These are phyloP conservation scores for Aspergillus haitiensis DNA, from an alignment of 495 filamentous ascomycete genomes.

Conservation along the genomic window DNA sequence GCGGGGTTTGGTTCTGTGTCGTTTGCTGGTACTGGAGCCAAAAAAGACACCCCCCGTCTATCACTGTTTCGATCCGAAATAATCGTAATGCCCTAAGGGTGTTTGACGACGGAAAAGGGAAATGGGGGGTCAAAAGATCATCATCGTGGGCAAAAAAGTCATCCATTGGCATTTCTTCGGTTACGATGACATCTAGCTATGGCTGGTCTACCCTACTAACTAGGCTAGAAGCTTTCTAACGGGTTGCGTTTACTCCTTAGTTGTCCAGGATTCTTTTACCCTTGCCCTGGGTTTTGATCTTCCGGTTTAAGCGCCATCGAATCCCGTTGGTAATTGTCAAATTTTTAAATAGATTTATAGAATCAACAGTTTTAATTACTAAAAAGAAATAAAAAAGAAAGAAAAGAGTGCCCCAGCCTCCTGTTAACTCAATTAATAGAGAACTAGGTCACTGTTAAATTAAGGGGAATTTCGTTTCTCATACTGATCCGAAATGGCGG, in stretches of 20 bases:
- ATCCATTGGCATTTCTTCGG: not conserved
- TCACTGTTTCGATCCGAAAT: not conserved
- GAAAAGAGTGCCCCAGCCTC: not conserved
- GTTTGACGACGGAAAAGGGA: not conserved
- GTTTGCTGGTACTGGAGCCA: not conserved
- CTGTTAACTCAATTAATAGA: too few relatives aligned
- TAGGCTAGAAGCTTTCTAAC: conserved; percentile 5
- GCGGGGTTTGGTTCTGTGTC: not conserved
- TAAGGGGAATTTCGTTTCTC: too few relatives aligned
- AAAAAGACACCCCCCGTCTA: not conserved
- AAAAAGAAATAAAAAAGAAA: not conserved
- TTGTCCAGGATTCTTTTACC: conserved; percentile 9
- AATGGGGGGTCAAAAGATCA: not conserved
- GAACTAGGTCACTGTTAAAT: too few relatives aligned
- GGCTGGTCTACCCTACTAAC: too few relatives aligned
- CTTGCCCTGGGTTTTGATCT: conserved; percentile 13
- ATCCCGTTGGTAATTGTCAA: conserved; percentile 1
- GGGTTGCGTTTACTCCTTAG: conserved; percentile 9
- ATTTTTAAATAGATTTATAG: not conserved
- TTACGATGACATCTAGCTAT: conserved; percentile 7
- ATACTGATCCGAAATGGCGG: too few relatives aligned
- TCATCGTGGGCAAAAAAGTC: not conserved
- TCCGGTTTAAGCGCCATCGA: conserved; percentile 20
- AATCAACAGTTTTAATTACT: not conserved
- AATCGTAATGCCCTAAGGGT: not conserved